A percentile compares a stretch with the other conserved stretches of the same genome.
phyloP scores from a whole-genome alignment of 345 rosid genomes.

The Turnera subulata region DNA sequence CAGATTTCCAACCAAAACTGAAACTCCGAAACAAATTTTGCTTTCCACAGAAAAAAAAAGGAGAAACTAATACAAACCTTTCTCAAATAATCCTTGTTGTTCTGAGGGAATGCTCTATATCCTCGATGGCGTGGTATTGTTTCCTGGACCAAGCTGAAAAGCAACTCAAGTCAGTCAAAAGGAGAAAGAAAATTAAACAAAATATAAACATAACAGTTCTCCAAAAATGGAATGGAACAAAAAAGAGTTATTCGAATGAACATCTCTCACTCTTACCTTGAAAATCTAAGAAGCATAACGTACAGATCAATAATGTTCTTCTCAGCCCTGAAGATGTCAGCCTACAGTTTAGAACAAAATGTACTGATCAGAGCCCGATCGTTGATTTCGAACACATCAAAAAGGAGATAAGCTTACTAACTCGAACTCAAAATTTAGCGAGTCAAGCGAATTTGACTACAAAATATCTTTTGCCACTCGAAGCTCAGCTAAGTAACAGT shows the following conservation, averaged over 20 bases:
- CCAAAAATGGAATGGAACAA: neutral
- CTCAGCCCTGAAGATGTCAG: slow-evolving; percentile 87
- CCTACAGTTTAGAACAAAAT: slow-evolving; percentile 40
- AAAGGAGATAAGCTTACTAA: neutral
- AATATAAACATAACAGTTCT: neutral
- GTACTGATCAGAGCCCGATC: too few relatives aligned
- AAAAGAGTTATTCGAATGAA: neutral
- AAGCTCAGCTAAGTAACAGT: too few relatives aligned
- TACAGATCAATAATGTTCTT: slow-evolving; percentile 82
- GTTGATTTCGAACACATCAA: slow-evolving; percentile 1
- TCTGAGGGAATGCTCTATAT: slow-evolving; percentile 43
- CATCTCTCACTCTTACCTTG: slow-evolving; percentile 50
- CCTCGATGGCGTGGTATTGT: slow-evolving; percentile 92
- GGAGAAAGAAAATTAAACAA: neutral
- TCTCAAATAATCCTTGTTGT: slow-evolving; percentile 51
- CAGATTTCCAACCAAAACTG: slow-evolving; percentile 9
- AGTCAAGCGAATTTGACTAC: too few relatives aligned
- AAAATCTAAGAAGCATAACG: slow-evolving; percentile 88
- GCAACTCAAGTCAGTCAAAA: neutral
- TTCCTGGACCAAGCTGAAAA: slow-evolving; percentile 81
- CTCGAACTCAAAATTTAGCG: too few relatives aligned
- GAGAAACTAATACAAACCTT: slow-evolving; percentile 44
- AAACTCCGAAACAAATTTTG: slow-evolving; percentile 12
- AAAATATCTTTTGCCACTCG: too few relatives aligned
- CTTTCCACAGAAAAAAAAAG: neutral